Percentiles rank a stretch among this genome's conserved stretches.
These are phyloP conservation scores for Musa acuminata DNA, from an alignment of 176 grass and related monocot genomes.

Conservation along the genomic window DNA sequence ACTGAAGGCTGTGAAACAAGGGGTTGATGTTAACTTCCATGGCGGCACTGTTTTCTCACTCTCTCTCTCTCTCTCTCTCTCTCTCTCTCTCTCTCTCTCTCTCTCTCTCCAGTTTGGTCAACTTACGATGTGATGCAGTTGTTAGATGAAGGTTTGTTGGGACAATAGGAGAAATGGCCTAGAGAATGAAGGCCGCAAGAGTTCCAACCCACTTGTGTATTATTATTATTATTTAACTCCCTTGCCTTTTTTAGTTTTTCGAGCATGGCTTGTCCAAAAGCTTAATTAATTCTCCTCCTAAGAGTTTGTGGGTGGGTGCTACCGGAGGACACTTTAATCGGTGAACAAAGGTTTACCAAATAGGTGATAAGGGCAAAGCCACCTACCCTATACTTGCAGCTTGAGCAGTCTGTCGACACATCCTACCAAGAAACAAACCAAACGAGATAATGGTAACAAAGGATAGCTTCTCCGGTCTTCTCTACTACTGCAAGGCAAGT, in stretches of 20 bases:
- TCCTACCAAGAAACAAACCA: too few species aligned
- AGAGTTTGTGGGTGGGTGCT: slow-evolving; percentile 21
- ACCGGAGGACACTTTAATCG: slow-evolving; percentile 55
- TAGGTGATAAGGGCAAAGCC: background rate
- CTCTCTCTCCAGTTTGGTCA: background rate
- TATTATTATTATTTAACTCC: background rate
- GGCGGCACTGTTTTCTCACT: background rate
- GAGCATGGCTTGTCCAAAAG: slow-evolving; percentile 15
- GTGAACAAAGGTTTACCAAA: background rate
- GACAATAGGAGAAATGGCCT: slow-evolving; percentile 25
- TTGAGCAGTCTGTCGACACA: background rate
- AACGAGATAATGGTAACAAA: too few species aligned
- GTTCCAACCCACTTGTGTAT: background rate
- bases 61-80: too few species aligned
- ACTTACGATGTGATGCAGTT: background rate
- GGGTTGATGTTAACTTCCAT: too few species aligned
- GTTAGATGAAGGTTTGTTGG: background rate
- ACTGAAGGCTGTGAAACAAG: too few species aligned
- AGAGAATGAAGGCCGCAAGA: slow-evolving; percentile 3
- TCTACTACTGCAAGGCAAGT: too few species aligned
- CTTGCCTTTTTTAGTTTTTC: slow-evolving; percentile 9
- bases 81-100: background rate
- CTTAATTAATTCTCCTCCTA: background rate
- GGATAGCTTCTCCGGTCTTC: too few species aligned
- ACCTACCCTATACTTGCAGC: background rate